phyloP scores from a whole-genome alignment of 768 basidiomycete species.

The Rhodotorula graminis region DNA sequence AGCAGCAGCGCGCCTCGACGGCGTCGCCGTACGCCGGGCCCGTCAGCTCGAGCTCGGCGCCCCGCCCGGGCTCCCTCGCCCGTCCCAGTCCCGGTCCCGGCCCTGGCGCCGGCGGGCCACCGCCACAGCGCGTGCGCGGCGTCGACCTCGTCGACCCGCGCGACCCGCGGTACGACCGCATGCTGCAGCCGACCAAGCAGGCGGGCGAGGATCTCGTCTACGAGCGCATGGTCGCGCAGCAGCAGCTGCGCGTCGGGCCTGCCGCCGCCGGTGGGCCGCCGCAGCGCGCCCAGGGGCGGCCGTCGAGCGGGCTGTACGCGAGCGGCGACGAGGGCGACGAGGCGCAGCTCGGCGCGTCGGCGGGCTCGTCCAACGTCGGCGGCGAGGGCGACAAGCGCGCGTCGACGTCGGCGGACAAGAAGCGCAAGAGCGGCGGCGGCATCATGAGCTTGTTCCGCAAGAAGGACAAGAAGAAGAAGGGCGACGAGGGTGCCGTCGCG shows the following conservation, averaged over 20 bases:
- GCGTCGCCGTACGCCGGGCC: neutral
- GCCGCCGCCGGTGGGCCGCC: too few species aligned
- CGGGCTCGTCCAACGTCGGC: neutral
- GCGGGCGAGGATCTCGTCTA: conserved; percentile 29
- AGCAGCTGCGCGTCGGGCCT: conserved; percentile 2
- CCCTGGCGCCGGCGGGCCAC: too few species aligned
- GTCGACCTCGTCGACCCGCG: conserved; percentile 37
- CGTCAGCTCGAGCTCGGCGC: too few species aligned
- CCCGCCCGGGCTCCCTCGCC: too few species aligned
- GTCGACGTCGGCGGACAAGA: conserved; percentile 20
- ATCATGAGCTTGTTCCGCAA: conserved; percentile 70
- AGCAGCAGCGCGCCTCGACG: too few species aligned
- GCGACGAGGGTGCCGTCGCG: conserved; percentile 42
- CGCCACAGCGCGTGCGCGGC: conserved; percentile 22
- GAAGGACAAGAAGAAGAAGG: conserved; percentile 66
- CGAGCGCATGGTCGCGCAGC: conserved; percentile 17
- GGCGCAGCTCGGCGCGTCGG: conserved; percentile 22
- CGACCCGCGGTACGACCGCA: conserved; percentile 36
- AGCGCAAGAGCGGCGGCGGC: conserved; percentile 55
- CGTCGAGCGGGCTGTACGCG: neutral
- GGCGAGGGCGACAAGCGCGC: neutral
- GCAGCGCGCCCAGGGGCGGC: neutral
- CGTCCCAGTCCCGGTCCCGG: too few species aligned
- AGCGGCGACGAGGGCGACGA: conserved; percentile 11
- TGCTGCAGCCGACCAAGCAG: conserved; percentile 30